phyloP scores from a whole-genome alignment of 2,329 filamentous ascomycete species.

The Nectriaceae sp. region DNA sequence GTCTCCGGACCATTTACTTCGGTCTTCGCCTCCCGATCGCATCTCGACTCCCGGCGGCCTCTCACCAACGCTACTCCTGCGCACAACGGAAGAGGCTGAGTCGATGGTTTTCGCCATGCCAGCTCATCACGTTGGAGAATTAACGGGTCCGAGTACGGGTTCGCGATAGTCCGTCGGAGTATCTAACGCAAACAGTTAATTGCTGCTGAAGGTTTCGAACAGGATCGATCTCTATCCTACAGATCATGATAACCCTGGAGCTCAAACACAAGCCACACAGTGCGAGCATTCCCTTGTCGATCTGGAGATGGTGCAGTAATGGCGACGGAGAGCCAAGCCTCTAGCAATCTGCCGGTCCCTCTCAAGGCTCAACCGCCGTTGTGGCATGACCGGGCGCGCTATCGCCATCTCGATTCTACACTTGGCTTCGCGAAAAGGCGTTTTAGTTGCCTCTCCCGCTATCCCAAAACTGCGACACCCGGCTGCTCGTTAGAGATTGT shows the following conservation, averaged over 20 bases:
- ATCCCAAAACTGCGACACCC: no score
- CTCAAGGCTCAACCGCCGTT: not conserved
- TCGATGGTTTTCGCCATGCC: constrained; percentile 4
- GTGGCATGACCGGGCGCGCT: not conserved
- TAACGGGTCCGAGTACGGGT: constrained; percentile 1
- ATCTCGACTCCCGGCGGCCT: constrained; percentile 20
- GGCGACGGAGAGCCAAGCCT: constrained; percentile 13
- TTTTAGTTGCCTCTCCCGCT: no score
- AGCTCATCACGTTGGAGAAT: not conserved
- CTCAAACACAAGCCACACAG: no score
- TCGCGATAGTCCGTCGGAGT: constrained; percentile 11
- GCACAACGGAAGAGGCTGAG: constrained; percentile 23
- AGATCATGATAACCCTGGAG: no score
- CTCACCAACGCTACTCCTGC: constrained; percentile 13
- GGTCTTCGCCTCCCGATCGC: not conserved
- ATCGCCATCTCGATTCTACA: not conserved
- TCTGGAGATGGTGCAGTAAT: constrained; percentile 11
- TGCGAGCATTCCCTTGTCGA: constrained; percentile 1
- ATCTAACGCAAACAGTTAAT: no score
- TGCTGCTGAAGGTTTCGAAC: no score
- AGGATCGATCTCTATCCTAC: no score
- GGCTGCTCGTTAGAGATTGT: no score
- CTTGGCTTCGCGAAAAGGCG: no score
- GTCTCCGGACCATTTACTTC: no score
- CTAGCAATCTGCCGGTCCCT: constrained; percentile 4